Base-by-base conservation (phyloP, 108 stramenopile genomes). In the Stephanodiscus minutulus region DNA sequence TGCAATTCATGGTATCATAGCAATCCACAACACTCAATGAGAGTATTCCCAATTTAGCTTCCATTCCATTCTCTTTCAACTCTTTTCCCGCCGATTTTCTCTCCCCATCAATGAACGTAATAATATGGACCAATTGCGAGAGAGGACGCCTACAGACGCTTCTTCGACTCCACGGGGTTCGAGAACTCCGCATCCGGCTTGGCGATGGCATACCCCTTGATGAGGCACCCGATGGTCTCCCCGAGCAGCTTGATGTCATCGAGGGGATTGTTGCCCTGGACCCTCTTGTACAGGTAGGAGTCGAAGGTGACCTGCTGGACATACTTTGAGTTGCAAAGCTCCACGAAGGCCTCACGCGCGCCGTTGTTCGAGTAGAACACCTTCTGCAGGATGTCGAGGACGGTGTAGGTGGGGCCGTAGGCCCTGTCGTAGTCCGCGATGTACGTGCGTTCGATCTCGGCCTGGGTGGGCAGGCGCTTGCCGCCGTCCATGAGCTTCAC, bases 241-340 rank as follows among this genome's bases (percentile, higher is more conserved):
- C 97, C 96, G 47, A 98, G 88, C 64, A 98, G 94, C 90, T 97
- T 97, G 70, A 98, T 59, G 81, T 98, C 97, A 65, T 96, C 96
- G 47, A 98, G 87, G 43, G 97, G 97, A 85, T 96, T 96, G 95
- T 96, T 97, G 64, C 96, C 96, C 80, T 97, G 96, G 20, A 98
- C 96, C 76, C 78, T 91, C 83, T 98, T 98, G 96, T 98, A 98
- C 12, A 98, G 87, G 94, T 98, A 98, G 7, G 96, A 97, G 83
- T 98, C 95, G 86, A 98, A 98, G 29, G 97, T 98, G 6, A 98
- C 97, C 79, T 96, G 93, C 85, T 98, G 97, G 54, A 98, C 97
- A 74, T 98, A 98, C 82, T 97, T 95, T 74, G 91, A 92, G 83
- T 95, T 91, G 83, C 97, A 98, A 43, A 98, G 76, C 83, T 98